Evolutionary conservation across 139 green algal genomes (phyloP).

Genomic region (Edaphochlamys debaryana): DNA sequence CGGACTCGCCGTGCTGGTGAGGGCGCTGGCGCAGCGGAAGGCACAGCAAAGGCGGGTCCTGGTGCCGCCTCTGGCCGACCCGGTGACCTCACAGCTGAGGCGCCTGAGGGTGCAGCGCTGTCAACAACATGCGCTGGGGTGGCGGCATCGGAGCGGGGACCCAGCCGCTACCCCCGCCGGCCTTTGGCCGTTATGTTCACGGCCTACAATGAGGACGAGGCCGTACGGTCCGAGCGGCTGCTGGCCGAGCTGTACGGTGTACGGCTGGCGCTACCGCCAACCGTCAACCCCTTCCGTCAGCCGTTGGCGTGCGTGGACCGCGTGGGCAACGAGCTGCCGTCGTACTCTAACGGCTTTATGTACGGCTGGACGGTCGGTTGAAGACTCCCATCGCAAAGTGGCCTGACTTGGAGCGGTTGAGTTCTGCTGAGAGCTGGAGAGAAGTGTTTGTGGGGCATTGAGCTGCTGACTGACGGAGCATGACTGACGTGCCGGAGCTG

Average conservation of each 20-base stretch:
- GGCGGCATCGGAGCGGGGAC: not conserved
- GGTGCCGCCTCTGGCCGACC: too few species aligned
- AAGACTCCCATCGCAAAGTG: too few species aligned
- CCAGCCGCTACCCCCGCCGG: not conserved
- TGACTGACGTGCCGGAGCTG: too few species aligned
- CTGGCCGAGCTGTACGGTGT: not conserved
- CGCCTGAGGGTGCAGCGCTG: too few species aligned
- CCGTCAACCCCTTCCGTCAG: constrained; percentile 39
- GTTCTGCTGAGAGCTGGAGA: too few species aligned
- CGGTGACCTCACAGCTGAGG: too few species aligned
- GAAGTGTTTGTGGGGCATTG: too few species aligned
- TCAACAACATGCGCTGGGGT: not conserved
- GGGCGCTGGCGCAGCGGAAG: not conserved
- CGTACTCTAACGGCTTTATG: constrained; percentile 53
- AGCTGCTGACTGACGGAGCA: too few species aligned
- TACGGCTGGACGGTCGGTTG: too few species aligned
- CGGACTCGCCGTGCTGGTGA: not conserved
- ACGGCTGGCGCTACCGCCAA: not conserved
- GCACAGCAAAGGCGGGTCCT: too few species aligned
- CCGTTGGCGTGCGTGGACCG: constrained; percentile 13
- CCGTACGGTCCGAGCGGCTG: not conserved
- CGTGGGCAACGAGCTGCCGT: constrained; percentile 48
- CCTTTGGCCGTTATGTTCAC: constrained; percentile 10
- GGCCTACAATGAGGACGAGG: constrained; percentile 34
- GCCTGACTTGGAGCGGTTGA: too few species aligned